Percentiles rank a stretch among this genome's conserved stretches.
phyloP scores from a whole-genome alignment of 1,284 basidiomycete genomes.

The Boletus semigastroideus region DNA sequence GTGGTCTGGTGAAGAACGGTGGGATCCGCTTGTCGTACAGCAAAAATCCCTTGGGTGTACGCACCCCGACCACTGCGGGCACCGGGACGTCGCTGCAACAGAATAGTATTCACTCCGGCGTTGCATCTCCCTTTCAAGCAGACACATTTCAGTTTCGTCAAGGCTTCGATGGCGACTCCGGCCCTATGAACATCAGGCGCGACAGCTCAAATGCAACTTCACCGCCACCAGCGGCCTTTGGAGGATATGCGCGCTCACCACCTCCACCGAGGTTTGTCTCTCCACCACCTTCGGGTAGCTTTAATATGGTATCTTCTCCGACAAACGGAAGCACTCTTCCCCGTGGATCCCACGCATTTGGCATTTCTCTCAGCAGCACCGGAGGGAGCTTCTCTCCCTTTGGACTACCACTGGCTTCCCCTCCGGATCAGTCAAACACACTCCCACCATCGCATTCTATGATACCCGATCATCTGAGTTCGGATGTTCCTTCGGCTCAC shows the following conservation, averaged over 20 bases:
- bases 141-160: conserved; percentile 42
- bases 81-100: conserved; percentile 52
- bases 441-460: conserved; percentile 45
- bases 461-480: conserved; percentile 60
- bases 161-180: conserved; percentile 36
- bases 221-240: conserved; percentile 40
- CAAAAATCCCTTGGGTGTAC: conserved; percentile 90
- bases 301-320: conserved; percentile 37
- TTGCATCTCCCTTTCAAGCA: conserved; percentile 30
- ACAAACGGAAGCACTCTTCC: conserved; percentile 32
- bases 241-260: conserved; percentile 54
- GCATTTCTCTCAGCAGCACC: conserved; percentile 28
- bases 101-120: conserved; percentile 30
- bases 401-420: conserved; percentile 47
- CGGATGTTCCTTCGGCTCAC: conserved; percentile 45
- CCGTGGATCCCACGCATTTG: conserved; percentile 34
- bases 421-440: conserved; percentile 35
- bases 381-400: conserved; percentile 59
- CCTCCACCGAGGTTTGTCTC: conserved; percentile 61
- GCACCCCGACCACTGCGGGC: conserved; percentile 68
- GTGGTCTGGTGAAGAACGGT: conserved; percentile 89
- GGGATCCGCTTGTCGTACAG: conserved; percentile 95
- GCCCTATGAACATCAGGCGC: conserved; percentile 31
- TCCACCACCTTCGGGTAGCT: conserved; percentile 41
- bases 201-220: conserved; percentile 42